phyloP scores from a whole-genome alignment of 2,329 filamentous ascomycete genomes.

The Xylariaceae sp. region DNA sequence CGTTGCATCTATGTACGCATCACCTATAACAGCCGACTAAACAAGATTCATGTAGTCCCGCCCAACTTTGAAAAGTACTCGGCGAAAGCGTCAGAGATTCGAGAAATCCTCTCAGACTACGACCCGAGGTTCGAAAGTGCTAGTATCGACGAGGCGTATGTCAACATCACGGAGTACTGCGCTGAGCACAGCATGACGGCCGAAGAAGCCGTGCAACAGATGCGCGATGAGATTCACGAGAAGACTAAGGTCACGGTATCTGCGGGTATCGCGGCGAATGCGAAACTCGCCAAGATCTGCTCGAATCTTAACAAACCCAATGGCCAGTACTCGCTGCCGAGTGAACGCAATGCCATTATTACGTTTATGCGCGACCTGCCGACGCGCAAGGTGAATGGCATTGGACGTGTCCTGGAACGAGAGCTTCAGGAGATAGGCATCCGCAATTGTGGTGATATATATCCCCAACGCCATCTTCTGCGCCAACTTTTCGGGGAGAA shows the following conservation, averaged over 20 bases:
- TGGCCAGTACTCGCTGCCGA: conserved; percentile 75
- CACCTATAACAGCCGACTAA: no score
- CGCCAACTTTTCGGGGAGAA: conserved; percentile 84
- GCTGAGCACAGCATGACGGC: conserved; percentile 60
- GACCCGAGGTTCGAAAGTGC: conserved; percentile 88
- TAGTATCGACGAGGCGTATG: conserved; percentile 92
- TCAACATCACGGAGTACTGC: conserved; percentile 91
- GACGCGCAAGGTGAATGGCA: conserved; percentile 86
- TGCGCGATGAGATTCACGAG: conserved; percentile 71
- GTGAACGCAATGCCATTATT: conserved; percentile 70
- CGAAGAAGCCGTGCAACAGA: conserved; percentile 67
- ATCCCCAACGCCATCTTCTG: conserved; percentile 66
- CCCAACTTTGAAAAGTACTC: conserved; percentile 88
- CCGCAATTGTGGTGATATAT: conserved; percentile 84
- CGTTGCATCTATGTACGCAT: no score
- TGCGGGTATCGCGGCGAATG: conserved; percentile 89
- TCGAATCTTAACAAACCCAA: conserved; percentile 97
- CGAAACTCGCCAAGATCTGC: conserved; percentile 89
- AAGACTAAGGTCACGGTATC: conserved; percentile 82
- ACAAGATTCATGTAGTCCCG: no score
- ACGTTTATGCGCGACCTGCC: conserved; percentile 78
- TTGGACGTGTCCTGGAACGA: conserved; percentile 90
- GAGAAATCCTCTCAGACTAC: conserved; percentile 77
- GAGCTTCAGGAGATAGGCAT: conserved; percentile 84
- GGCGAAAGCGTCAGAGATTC: conserved; percentile 82